Evolutionary conservation across 1,284 basidiomycete species (phyloP).

Genomic region (Sutorius eximius): DNA sequence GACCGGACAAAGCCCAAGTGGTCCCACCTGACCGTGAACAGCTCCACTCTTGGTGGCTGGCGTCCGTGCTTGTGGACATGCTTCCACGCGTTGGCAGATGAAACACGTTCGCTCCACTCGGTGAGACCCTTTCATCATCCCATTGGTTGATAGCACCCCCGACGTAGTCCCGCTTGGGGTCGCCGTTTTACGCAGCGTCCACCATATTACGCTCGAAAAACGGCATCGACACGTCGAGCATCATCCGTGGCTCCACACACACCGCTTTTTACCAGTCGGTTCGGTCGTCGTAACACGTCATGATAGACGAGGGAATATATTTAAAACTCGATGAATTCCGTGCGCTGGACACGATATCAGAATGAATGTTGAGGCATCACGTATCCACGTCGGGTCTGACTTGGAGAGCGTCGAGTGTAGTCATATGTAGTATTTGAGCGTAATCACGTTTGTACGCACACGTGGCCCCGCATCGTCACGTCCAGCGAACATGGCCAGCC

Average conservation of each 20-base stretch:
- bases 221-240: not conserved
- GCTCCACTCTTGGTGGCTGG: not conserved
- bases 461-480: conserved; percentile 12
- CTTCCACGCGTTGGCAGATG: conserved; percentile 5
- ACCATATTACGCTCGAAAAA: not conserved
- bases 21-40: conserved; percentile 15
- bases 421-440: no score
- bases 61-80: not conserved
- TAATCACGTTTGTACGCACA: not conserved
- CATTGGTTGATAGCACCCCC: conserved; percentile 1
- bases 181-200: not conserved
- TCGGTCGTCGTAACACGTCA: not conserved
- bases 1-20: not conserved
- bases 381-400: no score
- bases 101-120: conserved; percentile 27
- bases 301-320: not conserved
- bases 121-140: not conserved
- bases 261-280: no score
- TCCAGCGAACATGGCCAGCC: conserved; percentile 50
- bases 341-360: not conserved
- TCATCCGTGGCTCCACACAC: not conserved
- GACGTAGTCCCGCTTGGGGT: not conserved
- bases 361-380: not conserved
- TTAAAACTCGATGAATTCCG: not conserved
- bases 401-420: no score